These are phyloP conservation scores for Cordyceps javanica DNA, from an alignment of 2,329 filamentous ascomycete species.

Conservation along the genomic window DNA sequence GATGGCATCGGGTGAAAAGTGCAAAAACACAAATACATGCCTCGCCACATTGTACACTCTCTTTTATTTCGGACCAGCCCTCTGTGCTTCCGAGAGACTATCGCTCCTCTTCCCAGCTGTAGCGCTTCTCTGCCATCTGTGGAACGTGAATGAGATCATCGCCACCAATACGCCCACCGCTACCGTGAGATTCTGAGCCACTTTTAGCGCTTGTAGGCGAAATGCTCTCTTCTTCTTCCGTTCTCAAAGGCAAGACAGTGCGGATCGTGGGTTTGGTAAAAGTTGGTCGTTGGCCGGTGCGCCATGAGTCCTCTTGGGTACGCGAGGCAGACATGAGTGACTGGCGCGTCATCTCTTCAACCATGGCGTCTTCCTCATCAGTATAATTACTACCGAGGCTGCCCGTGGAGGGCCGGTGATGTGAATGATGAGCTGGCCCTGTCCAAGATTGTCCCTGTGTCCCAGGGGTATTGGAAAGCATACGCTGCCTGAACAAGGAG, in stretches of 20 bases:
- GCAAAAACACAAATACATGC: neutral
- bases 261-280: neutral
- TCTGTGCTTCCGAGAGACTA: neutral
- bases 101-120: slow-evolving; percentile 43
- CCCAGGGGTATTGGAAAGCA: slow-evolving; percentile 3
- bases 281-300: slow-evolving; percentile 4
- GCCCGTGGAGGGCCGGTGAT: slow-evolving; percentile 25
- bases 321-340: slow-evolving; percentile 15
- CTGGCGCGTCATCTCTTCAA: slow-evolving; percentile 23
- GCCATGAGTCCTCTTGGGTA: neutral
- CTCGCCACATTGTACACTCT: neutral
- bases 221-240: neutral
- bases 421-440: neutral
- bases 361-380: slow-evolving; percentile 41
- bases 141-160: slow-evolving; percentile 45
- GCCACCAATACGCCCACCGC: slow-evolving; percentile 38
- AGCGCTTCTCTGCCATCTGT: slow-evolving; percentile 42
- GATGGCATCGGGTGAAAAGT: neutral
- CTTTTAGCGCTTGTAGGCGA: neutral
- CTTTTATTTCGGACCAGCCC: neutral
- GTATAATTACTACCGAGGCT: slow-evolving; percentile 54
- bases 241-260: neutral
- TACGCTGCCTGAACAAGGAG: slow-evolving; percentile 20
- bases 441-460: neutral
- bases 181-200: slow-evolving; percentile 18